Evolutionary conservation across 345 rosid species (phyloP).

Genomic region (Gossypium australe): DNA sequence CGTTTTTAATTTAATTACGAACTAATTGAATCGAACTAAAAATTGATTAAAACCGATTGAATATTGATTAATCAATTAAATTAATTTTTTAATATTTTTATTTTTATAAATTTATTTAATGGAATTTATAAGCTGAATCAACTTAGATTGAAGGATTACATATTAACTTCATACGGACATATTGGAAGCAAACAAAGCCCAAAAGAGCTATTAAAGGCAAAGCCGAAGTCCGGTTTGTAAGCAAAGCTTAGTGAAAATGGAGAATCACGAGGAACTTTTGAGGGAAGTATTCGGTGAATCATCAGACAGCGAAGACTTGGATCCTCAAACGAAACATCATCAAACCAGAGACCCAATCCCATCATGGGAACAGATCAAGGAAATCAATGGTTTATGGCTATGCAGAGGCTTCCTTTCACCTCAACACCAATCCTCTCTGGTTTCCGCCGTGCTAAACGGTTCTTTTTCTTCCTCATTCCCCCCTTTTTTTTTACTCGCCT

Average conservation of each 20-base stretch:
- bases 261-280: slow-evolving; percentile 23
- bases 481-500: neutral
- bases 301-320: slow-evolving; percentile 49
- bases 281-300: slow-evolving; percentile 72
- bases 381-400: slow-evolving; percentile 63
- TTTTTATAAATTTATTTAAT: no score
- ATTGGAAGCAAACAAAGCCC: neutral
- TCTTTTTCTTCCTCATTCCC: slow-evolving; percentile 8
- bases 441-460: slow-evolving; percentile 62
- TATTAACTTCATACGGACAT: no score
- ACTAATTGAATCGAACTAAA: no score
- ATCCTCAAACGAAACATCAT: neutral
- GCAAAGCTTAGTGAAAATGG: slow-evolving; percentile 7
- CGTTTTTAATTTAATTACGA: no score
- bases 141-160: no score
- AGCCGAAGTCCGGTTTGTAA: neutral
- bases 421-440: slow-evolving; percentile 42
- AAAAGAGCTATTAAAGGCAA: neutral
- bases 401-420: slow-evolving; percentile 62
- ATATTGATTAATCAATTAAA: no score
- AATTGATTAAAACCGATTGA: no score
- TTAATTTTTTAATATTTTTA: neutral
- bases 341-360: slow-evolving; percentile 13
- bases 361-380: slow-evolving; percentile 48
- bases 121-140: no score